A percentile compares a stretch with the other conserved stretches of the same genome.
Evolutionary conservation across 768 basidiomycete species (phyloP).

Genomic region (Suillus luteus): DNA sequence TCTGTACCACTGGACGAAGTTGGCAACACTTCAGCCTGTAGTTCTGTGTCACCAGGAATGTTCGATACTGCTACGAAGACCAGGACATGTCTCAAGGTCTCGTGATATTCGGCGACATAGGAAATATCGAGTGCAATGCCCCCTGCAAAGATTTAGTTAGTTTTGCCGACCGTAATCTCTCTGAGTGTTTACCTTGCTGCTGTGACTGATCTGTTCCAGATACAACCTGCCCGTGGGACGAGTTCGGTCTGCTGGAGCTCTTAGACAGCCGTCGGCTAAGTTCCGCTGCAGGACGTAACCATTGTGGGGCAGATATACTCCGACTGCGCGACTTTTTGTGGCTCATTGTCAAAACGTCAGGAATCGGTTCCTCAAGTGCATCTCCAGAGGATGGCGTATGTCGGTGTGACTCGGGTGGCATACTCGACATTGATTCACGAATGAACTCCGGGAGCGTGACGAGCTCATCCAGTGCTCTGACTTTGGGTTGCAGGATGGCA

Average conservation of each 20-base stretch:
- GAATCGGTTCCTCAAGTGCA: slow-evolving; percentile 17
- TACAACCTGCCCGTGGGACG: slow-evolving; percentile 27
- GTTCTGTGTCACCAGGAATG: slow-evolving; percentile 47
- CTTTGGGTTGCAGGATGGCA: slow-evolving; percentile 42
- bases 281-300: slow-evolving; percentile 43
- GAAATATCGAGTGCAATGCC: slow-evolving; percentile 39
- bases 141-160: not conserved
- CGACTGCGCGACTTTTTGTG: slow-evolving; percentile 42
- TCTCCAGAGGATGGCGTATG: slow-evolving; percentile 3
- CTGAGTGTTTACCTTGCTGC: not conserved
- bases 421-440: slow-evolving; percentile 49
- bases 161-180: too few species aligned
- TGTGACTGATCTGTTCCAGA: slow-evolving; percentile 13
- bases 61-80: slow-evolving; percentile 68
- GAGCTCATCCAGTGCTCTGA: slow-evolving; percentile 5
- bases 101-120: slow-evolving; percentile 79
- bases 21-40: slow-evolving; percentile 68
- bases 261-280: slow-evolving; percentile 16
- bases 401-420: slow-evolving; percentile 20
- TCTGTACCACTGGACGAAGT: slow-evolving; percentile 40
- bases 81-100: slow-evolving; percentile 78
- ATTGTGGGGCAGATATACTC: slow-evolving; percentile 64
- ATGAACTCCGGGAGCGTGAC: slow-evolving; percentile 66
- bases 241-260: slow-evolving; percentile 27
- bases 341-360: slow-evolving; percentile 17